Conservation (phyloP, 306 rosid species). For the Lithocarpus polystachyus region DNA sequence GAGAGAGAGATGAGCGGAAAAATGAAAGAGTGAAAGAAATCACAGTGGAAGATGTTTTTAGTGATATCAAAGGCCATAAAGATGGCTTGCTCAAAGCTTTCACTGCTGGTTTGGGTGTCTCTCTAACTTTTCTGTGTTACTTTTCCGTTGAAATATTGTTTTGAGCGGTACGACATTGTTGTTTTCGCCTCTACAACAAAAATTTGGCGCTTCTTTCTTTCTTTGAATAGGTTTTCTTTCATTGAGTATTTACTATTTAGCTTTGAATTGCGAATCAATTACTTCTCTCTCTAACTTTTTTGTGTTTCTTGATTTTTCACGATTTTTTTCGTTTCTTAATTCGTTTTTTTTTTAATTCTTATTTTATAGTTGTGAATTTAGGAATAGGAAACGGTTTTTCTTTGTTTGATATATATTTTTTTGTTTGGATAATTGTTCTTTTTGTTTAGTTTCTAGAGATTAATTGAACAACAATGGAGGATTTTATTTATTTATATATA, state of each 20-base stretch:
- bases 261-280: too few species aligned
- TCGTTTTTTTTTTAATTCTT: neutral
- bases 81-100: slow-evolving; percentile 79
- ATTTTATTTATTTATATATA: too few species aligned
- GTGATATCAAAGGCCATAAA: slow-evolving; percentile 84
- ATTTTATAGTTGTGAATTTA: neutral
- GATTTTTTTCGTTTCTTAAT: neutral
- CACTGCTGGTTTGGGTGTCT: slow-evolving; percentile 50
- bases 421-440: too few species aligned
- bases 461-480: too few species aligned
- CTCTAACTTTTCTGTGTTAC: neutral
- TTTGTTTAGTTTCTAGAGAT: neutral
- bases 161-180: too few species aligned
- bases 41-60: slow-evolving; percentile 85
- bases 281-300: too few species aligned
- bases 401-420: neutral
- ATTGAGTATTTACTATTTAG: too few species aligned
- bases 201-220: too few species aligned
- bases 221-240: too few species aligned
- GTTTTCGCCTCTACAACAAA: too few species aligned
- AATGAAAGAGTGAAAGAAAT: neutral
- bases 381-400: neutral
- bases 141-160: neutral
- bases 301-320: too few species aligned
- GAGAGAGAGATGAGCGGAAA: too few species aligned